A percentile compares a stretch with the other conserved stretches of the same genome.
These are phyloP conservation scores for Erodium maritimum DNA, from an alignment of 345 rosid genomes.

Conservation along the genomic window DNA sequence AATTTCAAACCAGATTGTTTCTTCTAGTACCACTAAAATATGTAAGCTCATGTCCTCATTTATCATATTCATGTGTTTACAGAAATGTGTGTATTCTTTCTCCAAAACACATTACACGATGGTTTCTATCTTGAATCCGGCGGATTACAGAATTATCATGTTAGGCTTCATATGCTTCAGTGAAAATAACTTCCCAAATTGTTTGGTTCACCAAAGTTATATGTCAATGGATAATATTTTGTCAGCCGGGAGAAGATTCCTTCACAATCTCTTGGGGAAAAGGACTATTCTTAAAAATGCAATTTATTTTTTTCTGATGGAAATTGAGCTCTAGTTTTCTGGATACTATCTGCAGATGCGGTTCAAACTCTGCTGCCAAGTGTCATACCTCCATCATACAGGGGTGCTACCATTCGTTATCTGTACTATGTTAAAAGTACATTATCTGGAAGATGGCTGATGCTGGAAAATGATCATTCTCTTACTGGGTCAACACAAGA, in stretches of 20 bases:
- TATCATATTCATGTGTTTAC: background rate
- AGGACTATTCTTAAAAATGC: background rate
- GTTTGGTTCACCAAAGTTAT: too few relatives aligned
- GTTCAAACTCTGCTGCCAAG: constrained; percentile 61
- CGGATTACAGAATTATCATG: background rate
- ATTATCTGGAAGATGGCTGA: constrained; percentile 50
- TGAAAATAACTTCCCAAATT: too few relatives aligned
- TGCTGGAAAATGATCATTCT: constrained; percentile 51
- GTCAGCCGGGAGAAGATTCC: background rate
- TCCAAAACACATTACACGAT: background rate
- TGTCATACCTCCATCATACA: constrained; percentile 77
- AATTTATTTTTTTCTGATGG: constrained; percentile 1
- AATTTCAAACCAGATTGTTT: constrained; percentile 55
- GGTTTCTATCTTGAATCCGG: background rate
- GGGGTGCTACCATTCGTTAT: constrained; percentile 80
- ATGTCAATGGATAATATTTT: too few relatives aligned
- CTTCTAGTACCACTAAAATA: constrained; percentile 54
- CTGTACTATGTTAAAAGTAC: constrained; percentile 60
- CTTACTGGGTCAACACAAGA: constrained; percentile 29
- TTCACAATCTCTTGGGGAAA: background rate
- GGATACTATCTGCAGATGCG: constrained; percentile 37
- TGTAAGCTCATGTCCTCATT: constrained; percentile 32
- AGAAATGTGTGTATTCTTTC: background rate
- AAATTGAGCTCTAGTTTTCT: constrained; percentile 2
- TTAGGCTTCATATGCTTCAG: background rate